Conservation (phyloP, 768 basidiomycete species). For the Candolleomyces eurysporus region DNA sequence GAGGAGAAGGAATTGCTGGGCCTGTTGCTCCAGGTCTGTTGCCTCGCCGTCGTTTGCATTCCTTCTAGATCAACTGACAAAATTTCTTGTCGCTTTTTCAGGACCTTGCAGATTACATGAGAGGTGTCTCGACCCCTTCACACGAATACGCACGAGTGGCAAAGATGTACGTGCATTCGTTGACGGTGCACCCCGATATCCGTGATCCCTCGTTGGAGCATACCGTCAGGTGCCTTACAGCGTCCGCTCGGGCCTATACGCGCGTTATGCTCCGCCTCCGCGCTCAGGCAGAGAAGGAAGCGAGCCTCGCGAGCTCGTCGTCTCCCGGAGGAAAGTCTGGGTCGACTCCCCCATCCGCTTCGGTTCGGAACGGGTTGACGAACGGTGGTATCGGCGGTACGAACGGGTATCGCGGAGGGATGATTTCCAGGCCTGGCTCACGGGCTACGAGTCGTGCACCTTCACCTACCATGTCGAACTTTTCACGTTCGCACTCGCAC, state of each 20-base stretch:
- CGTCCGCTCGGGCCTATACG: slow-evolving; percentile 72
- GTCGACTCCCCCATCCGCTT: slow-evolving; percentile 16
- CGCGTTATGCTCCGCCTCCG: slow-evolving; percentile 78
- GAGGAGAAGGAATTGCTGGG: slow-evolving; percentile 58
- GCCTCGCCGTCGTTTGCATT: background rate
- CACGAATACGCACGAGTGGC: slow-evolving; percentile 70
- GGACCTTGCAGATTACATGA: slow-evolving; percentile 81
- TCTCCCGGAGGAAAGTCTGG: slow-evolving; percentile 13
- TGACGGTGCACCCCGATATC: slow-evolving; percentile 37
- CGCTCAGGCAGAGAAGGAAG: slow-evolving; percentile 69
- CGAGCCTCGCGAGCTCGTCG: slow-evolving; percentile 20
- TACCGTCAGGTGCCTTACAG: slow-evolving; percentile 50
- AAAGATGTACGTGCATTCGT: slow-evolving; percentile 52
- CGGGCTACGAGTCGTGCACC: slow-evolving; percentile 62
- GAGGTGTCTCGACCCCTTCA: slow-evolving; percentile 71
- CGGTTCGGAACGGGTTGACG: slow-evolving; percentile 4
- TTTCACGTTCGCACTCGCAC: slow-evolving; percentile 44
- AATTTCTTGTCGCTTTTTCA: slow-evolving; percentile 24
- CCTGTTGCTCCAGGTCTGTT: slow-evolving; percentile 59
- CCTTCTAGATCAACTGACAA: background rate
- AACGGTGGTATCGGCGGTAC: slow-evolving; percentile 10
- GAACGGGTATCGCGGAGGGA: background rate
- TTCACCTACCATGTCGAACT: slow-evolving; percentile 56
- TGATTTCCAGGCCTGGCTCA: slow-evolving; percentile 24
- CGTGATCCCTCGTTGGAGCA: slow-evolving; percentile 39